Evolutionary conservation across 257 asterid genomes (phyloP).

Genomic region (Cynanchum wilfordii): DNA sequence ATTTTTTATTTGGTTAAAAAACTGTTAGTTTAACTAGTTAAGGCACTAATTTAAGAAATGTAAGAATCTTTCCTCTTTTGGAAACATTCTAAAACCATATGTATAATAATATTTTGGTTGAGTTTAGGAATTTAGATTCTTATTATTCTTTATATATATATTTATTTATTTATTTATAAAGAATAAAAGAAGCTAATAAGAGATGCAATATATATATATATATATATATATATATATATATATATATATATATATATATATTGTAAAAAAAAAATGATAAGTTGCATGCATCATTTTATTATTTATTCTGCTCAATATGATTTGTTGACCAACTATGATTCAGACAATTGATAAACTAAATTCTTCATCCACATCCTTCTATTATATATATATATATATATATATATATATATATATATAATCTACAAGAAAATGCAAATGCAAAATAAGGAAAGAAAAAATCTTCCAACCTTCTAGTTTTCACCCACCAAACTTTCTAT

Average conservation of each 20-base stretch:
- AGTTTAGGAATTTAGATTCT: neutral
- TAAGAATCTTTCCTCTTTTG: neutral
- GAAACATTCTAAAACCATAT: neutral
- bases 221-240: too few species aligned
- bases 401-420: neutral
- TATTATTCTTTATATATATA: neutral
- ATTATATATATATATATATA: neutral
- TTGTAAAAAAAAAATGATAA: neutral
- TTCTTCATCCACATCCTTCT: neutral
- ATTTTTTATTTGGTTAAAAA: neutral
- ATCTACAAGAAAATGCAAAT: neutral
- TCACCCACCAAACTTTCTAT: conserved; percentile 5
- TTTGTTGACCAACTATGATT: conserved; percentile 6
- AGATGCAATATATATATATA: too few species aligned
- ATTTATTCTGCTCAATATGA: neutral
- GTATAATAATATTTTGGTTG: neutral
- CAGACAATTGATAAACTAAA: neutral
- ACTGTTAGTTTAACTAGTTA: neutral
- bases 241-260: neutral
- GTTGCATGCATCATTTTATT: neutral
- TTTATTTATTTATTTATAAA: too few species aligned
- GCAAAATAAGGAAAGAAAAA: neutral
- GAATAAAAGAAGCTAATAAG: too few species aligned
- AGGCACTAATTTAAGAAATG: neutral
- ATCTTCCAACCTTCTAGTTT: neutral